Conservation (phyloP, 2,329 filamentous ascomycete genomes). For the Bipolaris gigantea region DNA sequence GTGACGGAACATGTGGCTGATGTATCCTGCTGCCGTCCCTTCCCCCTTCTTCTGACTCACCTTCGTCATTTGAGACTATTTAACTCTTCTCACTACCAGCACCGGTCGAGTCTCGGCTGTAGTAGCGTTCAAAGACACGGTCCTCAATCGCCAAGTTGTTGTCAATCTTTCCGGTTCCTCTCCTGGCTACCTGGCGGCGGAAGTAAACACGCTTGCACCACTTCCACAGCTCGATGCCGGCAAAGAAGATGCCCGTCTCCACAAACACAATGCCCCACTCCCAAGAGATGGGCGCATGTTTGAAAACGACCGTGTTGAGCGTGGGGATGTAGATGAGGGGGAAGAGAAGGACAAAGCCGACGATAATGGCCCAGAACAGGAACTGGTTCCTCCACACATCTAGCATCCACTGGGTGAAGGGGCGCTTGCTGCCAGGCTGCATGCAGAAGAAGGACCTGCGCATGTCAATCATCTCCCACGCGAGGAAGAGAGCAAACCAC, state of each 20-base stretch:
- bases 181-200: slow-evolving; percentile 24
- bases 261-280: slow-evolving; percentile 71
- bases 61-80: not conserved
- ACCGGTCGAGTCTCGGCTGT: slow-evolving; percentile 5
- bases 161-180: slow-evolving; percentile 9
- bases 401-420: slow-evolving; percentile 60
- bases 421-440: slow-evolving; percentile 61
- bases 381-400: slow-evolving; percentile 75
- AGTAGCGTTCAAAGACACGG: slow-evolving; percentile 22
- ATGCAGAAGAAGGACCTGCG: slow-evolving; percentile 75
- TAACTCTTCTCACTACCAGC: slow-evolving; percentile 5
- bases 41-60: not conserved
- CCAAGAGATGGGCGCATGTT: slow-evolving; percentile 67
- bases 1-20: too few relatives aligned
- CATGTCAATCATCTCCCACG: slow-evolving; percentile 77
- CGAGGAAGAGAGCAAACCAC: slow-evolving; percentile 75
- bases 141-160: slow-evolving; percentile 25
- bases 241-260: slow-evolving; percentile 63
- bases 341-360: slow-evolving; percentile 52
- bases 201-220: slow-evolving; percentile 60
- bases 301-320: slow-evolving; percentile 66
- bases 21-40: too few relatives aligned
- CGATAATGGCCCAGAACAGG: slow-evolving; percentile 51
- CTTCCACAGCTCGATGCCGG: slow-evolving; percentile 68
- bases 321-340: slow-evolving; percentile 65